These are phyloP conservation scores for Meredithiella fracta DNA, from an alignment of 2,329 filamentous ascomycete genomes.

Conservation along the genomic window DNA sequence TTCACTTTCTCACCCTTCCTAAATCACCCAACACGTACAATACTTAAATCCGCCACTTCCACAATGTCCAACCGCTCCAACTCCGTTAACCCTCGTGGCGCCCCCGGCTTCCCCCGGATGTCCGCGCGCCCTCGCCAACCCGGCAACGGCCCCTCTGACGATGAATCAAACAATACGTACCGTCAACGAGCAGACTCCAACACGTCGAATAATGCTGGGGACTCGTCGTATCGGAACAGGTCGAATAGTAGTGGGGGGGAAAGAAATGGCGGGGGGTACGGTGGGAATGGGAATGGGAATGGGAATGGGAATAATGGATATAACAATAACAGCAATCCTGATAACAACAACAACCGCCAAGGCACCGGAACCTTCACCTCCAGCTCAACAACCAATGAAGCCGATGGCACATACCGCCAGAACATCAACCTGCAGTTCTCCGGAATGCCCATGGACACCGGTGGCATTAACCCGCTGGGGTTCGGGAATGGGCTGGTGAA, in stretches of 20 bases:
- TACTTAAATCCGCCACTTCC: too few species aligned
- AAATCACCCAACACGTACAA: neutral
- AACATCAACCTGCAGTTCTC: constrained; percentile 8
- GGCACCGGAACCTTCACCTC: neutral
- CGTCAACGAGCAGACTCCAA: neutral
- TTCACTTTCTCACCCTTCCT: neutral
- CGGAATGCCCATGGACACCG: constrained; percentile 1
- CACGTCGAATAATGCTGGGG: neutral
- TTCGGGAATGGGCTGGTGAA: constrained; percentile 1
- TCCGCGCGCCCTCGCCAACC: constrained; percentile 1
- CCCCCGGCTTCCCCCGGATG: constrained; percentile 5
- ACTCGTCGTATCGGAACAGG: neutral
- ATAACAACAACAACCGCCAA: neutral
- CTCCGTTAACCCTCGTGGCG: constrained; percentile 9
- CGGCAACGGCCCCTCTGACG: neutral
- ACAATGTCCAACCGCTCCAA: constrained; percentile 4
- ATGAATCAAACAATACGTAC: neutral
- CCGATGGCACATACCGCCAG: constrained; percentile 5
- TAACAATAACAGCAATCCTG: neutral
- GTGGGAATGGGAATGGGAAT: neutral
- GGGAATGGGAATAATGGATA: neutral
- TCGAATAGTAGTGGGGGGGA: neutral
- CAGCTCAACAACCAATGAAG: neutral
- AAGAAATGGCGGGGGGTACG: too few species aligned
- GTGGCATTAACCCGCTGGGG: constrained; percentile 6